Base-by-base conservation (phyloP, 345 rosid genomes). In the Populus tremula region DNA sequence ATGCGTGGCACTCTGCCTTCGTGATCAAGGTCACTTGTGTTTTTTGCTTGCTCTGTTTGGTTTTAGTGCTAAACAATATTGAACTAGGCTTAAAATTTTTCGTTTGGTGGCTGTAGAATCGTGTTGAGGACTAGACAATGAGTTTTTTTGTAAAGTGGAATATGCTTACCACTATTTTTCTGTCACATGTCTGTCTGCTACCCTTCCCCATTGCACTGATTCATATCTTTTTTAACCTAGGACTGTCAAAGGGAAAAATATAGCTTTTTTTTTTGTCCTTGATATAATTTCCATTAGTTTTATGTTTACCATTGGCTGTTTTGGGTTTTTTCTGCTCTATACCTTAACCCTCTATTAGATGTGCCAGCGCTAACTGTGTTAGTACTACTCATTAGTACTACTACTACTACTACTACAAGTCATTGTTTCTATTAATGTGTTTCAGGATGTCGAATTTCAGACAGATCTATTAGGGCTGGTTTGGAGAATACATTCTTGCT, bases 401-500 rank as follows among this genome's bases (percentile, higher is more conserved):
- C 17, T 71, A 25, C 66, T 20, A 20, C 23, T 20, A 20, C 23
- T 69, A 38, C 36, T 62, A 10, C 10, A 56, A 59, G 41, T 76
- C 35, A 31, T 35, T 4, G 54, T 76, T 70, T n/a, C 43, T 33
- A 63, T 77, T 59, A 61, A 25, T 49, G 59, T 59, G 3, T 53
- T 78, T 67, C 85, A 93, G 99, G 97, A 73, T 92, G 93, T 91
- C 79, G 69, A 74, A 80, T 93, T 50, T 89, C 94, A 47, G 90
- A 91, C 76, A 87, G 62, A 77, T 91, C 99, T 35, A 85, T 96
- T 66, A 79, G 85, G 85, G 81, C 83, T 75, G 97, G 99, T 76
- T 77, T 95, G 68, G 96, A 93, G 89, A 83, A 67, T 20, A 92
- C 99, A 72, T 76, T 67, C 78, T 80, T 96, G 88, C 90, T 81